phyloP scores from a whole-genome alignment of 768 basidiomycete genomes.

The Phanerodontia chrysosporium region DNA sequence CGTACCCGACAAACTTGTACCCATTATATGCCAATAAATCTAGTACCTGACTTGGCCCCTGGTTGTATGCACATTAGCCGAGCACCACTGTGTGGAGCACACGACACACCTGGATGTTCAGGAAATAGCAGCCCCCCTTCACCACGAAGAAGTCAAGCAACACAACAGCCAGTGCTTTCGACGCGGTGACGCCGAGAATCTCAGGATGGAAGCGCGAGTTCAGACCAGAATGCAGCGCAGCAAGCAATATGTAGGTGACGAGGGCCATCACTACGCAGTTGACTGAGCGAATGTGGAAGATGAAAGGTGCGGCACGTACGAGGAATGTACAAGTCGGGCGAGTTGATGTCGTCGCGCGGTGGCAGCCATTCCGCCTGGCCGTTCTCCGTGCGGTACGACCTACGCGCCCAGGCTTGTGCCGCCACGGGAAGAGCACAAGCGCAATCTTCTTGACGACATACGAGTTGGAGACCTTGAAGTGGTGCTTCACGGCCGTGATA shows the following conservation, averaged over 20 bases:
- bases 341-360: constrained; percentile 92
- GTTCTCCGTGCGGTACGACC: constrained; percentile 59
- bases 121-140: constrained; percentile 87
- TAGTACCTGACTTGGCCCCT: constrained; percentile 62
- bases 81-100: too few species aligned
- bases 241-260: constrained; percentile 90
- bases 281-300: not conserved
- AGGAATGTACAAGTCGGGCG: constrained; percentile 96
- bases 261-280: constrained; percentile 78
- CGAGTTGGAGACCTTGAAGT: constrained; percentile 94
- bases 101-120: constrained; percentile 67
- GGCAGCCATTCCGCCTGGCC: constrained; percentile 74
- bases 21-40: constrained; percentile 92
- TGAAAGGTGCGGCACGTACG: constrained; percentile 37
- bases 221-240: constrained; percentile 81
- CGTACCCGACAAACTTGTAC: constrained; percentile 96
- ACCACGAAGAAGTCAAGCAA: constrained; percentile 87
- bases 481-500: constrained; percentile 72
- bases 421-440: constrained; percentile 93
- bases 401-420: constrained; percentile 81
- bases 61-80: constrained; percentile 19
- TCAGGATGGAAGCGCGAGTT: constrained; percentile 82
- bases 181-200: constrained; percentile 82
- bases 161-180: constrained; percentile 79
- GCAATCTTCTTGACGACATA: constrained; percentile 90